These are phyloP conservation scores for Calamus simplicifolius DNA, from an alignment of 176 grass and related monocot genomes.

Conservation along the genomic window DNA sequence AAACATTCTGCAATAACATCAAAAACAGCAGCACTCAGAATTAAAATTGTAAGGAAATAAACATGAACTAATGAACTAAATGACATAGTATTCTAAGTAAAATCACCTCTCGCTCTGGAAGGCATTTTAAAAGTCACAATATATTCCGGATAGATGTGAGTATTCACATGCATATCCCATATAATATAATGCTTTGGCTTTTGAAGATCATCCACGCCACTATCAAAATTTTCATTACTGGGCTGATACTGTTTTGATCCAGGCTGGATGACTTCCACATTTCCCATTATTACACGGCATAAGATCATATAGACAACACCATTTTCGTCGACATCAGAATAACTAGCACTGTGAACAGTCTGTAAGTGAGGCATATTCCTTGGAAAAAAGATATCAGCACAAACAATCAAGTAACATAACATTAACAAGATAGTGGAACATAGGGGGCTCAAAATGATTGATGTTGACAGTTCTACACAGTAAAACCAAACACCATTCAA, in stretches of 20 bases:
- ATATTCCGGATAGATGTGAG: constrained; percentile 65
- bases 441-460: no score
- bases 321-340: constrained; percentile 52
- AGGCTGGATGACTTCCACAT: constrained; percentile 45
- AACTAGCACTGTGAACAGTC: constrained; percentile 36
- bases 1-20: constrained; percentile 32
- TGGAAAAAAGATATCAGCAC: no score
- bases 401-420: no score
- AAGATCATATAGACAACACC: constrained; percentile 62
- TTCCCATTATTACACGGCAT: constrained; percentile 84
- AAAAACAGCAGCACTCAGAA: neutral
- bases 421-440: no score
- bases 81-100: neutral
- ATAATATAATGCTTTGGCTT: constrained; percentile 67
- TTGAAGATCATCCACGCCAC: constrained; percentile 60
- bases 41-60: constrained; percentile 2
- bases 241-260: constrained; percentile 71
- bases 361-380: neutral
- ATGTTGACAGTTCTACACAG: no score
- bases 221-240: constrained; percentile 52
- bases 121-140: constrained; percentile 51
- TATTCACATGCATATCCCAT: constrained; percentile 60
- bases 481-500: no score
- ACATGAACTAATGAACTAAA: constrained; percentile 7
- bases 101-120: constrained; percentile 42